Base-by-base conservation (phyloP, 2,329 filamentous ascomycete genomes). In the Zasmidium angulare region DNA sequence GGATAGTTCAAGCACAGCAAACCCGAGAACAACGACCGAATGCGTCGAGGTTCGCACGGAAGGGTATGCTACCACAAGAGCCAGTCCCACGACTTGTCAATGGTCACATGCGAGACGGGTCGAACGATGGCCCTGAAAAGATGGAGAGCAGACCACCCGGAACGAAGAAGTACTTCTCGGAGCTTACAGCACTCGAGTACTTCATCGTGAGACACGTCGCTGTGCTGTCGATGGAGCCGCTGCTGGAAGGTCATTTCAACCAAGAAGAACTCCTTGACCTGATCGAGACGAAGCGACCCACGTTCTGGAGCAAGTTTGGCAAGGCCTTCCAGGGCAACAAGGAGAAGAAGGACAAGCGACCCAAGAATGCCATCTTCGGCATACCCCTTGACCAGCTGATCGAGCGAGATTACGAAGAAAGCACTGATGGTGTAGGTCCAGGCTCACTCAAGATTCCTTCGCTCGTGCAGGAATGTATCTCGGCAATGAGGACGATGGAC, bases 241-340 rank as follows among this genome's bases (percentile, higher is more conserved):
- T 98, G 74, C 82, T 99, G 3, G 92, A 96, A 68, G 86, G 87
- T 2, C 87, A 96, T 68, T 98, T 98, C 75, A 90, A 89, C n/a
- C 83, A 98, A 59, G 95, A 98, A 66, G 95, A 99, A 71, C 81
- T 99, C 1, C 84, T 98, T 14, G 87, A 90, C 62, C 86, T 99
- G 52, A 98, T 99, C 63, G 95, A 99, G 75, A 91, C 91, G 1
- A 88, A 91, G 71, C 96, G 96, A 63, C 87, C 91, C 22, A 98
- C 91, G 0, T 96, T 99, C 77, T 99, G 95, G 95, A 95, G 93
- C 75, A 97, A 97, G 69, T 93, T 99, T 64, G 93, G 93, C 63
- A 96, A 97, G 73, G 93, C 93, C 1, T 96, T 98, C 72, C 63
- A 67, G 53, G 67, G 68, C 24, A 48, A 48, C 21, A 73, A 74